These are phyloP conservation scores for Phlyctochytrium planicorne DNA, from an alignment of 192 early-diverging fungal species.

Conservation along the genomic window DNA sequence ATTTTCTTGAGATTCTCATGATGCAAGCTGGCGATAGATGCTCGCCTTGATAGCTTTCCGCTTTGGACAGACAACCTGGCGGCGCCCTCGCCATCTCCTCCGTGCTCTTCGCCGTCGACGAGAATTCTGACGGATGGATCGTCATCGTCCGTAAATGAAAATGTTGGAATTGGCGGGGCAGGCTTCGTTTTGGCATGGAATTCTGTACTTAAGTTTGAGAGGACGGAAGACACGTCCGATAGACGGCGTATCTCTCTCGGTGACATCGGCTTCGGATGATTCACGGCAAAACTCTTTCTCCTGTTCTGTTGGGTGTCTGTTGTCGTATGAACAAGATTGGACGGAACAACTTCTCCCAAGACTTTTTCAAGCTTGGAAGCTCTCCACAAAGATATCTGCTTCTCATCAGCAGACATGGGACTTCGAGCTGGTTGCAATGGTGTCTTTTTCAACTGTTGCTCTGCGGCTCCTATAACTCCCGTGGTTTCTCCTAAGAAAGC, in stretches of 20 bases:
- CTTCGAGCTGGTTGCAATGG: not conserved
- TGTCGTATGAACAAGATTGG: not conserved
- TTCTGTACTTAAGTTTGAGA: not conserved
- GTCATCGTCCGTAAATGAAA: no score
- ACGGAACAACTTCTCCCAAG: not conserved
- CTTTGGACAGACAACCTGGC: constrained; percentile 40
- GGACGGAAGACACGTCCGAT: not conserved
- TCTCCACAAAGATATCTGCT: not conserved
- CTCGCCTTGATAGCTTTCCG: not conserved
- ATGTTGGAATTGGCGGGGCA: constrained; percentile 4
- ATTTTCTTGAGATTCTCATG: constrained; percentile 5
- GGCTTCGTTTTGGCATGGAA: constrained; percentile 1
- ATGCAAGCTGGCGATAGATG: constrained; percentile 1
- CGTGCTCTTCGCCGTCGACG: constrained; percentile 9
- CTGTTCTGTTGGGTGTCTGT: not conserved
- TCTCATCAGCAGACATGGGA: not conserved
- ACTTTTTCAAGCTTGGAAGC: not conserved
- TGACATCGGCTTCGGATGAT: no score
- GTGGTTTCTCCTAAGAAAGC: constrained; percentile 14
- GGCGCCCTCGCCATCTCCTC: constrained; percentile 5
- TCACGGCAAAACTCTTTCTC: not conserved
- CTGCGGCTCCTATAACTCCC: constrained; percentile 3
- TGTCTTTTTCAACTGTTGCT: not conserved
- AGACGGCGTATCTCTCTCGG: no score
- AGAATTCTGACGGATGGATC: not conserved